Conservation (phyloP, 2,329 filamentous ascomycete species). For the Fusarium cicatricum region DNA sequence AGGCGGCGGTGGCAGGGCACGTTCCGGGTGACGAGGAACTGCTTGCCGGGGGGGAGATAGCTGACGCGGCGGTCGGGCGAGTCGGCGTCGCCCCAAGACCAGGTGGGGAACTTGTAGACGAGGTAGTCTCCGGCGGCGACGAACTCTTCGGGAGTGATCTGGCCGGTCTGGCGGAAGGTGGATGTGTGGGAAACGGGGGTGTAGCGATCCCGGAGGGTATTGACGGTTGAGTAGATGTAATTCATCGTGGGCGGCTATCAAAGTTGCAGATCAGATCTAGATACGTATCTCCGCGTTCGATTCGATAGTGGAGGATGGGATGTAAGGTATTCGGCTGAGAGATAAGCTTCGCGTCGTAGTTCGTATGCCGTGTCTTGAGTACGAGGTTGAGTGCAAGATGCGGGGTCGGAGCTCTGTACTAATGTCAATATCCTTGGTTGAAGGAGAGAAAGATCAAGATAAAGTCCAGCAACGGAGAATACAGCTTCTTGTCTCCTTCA, state of each 20-base stretch:
- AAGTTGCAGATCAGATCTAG: background rate
- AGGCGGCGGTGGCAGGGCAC: constrained; percentile 93
- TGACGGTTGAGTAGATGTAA: constrained; percentile 90
- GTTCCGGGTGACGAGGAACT: constrained; percentile 93
- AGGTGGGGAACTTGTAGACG: constrained; percentile 98
- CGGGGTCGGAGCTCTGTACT: constrained; percentile 20
- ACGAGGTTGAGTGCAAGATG: constrained; percentile 3
- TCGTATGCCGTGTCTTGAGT: background rate
- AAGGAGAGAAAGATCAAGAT: background rate
- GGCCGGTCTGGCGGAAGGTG: constrained; percentile 90
- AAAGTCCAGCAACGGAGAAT: background rate
- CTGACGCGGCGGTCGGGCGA: constrained; percentile 78
- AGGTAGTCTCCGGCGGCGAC: constrained; percentile 95
- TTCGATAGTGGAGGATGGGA: too few relatives aligned
- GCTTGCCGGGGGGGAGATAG: constrained; percentile 88
- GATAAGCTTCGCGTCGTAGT: background rate
- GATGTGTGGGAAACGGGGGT: constrained; percentile 89
- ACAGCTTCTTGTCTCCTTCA: constrained; percentile 1
- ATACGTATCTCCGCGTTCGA: background rate
- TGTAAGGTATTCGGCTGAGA: background rate
- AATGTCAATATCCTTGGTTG: background rate
- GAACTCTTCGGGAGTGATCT: constrained; percentile 98
- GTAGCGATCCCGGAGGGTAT: constrained; percentile 89
- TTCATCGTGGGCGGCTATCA: constrained; percentile 68
- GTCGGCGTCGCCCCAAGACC: constrained; percentile 94